Base-by-base conservation (phyloP, 2,329 filamentous ascomycete species). In the Fusarium caatingaense region DNA sequence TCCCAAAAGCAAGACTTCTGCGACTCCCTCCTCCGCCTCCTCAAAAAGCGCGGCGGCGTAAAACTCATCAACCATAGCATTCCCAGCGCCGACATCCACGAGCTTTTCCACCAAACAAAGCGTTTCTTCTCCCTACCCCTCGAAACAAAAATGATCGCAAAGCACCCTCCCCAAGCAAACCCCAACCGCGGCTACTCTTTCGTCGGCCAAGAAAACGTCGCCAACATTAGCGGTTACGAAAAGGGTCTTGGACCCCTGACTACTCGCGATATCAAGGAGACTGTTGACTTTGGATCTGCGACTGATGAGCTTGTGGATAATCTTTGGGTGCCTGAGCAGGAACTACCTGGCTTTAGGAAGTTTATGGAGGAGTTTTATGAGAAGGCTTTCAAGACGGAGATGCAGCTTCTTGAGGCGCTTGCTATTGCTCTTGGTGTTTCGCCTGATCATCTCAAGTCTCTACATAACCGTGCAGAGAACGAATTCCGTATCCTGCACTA, bases 331-430 rank as follows among this genome's bases (percentile, higher is more conserved):
- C 67, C 71, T 0, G 76, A 76, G 13, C 69, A 68, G 20, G 53
- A 70, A 25, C 55, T 76, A 45, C 69, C 74, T 8, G 68, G 72
- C 11, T 72, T 76, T 49, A 62, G 74, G 30, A 59, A 37, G 2
- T 76, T 76, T 25, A 76, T 76, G 72, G 76, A 89, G 55, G 78
- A 80, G 2, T 97, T 97, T 78, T 92, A 91, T 71, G 84, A 85
- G 18, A 84, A 85, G 60, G 94, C 92, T 78, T 92, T 93, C 78
- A 78, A 82, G 18, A 80, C 97, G 40, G 91, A 97, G 79, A 83
- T 87, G 47, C 83, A 92, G 64, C 86, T 95, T 28, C 94, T 96
- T 89, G 85, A 89, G 6, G 91, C 92, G 9, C 91, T 95, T 60
- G 92, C 92, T 2, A 81, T 93, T 16, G 93, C 91, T 0, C 87